phyloP scores from a whole-genome alignment of 371 early-diverging fungal genomes.

The Mucor indicus region DNA sequence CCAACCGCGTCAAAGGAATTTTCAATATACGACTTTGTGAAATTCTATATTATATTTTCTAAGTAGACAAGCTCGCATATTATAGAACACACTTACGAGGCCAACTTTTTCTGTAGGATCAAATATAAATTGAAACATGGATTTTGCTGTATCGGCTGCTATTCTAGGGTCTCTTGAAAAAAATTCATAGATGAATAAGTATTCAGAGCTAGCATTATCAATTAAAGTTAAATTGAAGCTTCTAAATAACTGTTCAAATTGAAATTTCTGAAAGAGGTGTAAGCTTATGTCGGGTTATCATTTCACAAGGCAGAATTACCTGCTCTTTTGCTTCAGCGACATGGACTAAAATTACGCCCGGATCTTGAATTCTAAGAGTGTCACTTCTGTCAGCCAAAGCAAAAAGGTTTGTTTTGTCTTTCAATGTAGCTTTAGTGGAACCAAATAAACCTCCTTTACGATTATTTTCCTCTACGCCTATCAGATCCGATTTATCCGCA shows the following conservation, averaged over 20 bases:
- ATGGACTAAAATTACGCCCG: slow-evolving; percentile 78
- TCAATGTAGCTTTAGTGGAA: slow-evolving; percentile 47
- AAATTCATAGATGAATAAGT: slow-evolving; percentile 84
- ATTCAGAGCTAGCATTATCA: slow-evolving; percentile 93
- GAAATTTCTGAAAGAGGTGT: slow-evolving; percentile 49
- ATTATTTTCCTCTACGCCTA: slow-evolving; percentile 77
- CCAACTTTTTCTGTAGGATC: slow-evolving; percentile 80
- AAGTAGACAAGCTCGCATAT: neutral
- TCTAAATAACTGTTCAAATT: slow-evolving; percentile 79
- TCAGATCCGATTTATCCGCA: slow-evolving; percentile 80
- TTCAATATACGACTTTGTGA: slow-evolving; percentile 69
- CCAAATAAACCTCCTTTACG: slow-evolving; percentile 68
- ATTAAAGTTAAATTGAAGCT: slow-evolving; percentile 82
- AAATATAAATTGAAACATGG: slow-evolving; percentile 71
- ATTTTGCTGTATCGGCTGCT: slow-evolving; percentile 44
- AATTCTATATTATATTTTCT: slow-evolving; percentile 30
- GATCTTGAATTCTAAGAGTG: slow-evolving; percentile 66
- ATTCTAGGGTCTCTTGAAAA: slow-evolving; percentile 62
- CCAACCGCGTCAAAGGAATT: slow-evolving; percentile 86
- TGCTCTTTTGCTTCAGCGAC: slow-evolving; percentile 75
- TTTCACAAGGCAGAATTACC: slow-evolving; percentile 26
- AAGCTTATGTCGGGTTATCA: neutral
- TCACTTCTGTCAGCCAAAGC: slow-evolving; percentile 72
- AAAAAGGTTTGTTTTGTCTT: slow-evolving; percentile 76
- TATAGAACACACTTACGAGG: slow-evolving; percentile 38